Base-by-base conservation (phyloP, 2,329 filamentous ascomycete species). In the Cadophora luteo-olivacea region DNA sequence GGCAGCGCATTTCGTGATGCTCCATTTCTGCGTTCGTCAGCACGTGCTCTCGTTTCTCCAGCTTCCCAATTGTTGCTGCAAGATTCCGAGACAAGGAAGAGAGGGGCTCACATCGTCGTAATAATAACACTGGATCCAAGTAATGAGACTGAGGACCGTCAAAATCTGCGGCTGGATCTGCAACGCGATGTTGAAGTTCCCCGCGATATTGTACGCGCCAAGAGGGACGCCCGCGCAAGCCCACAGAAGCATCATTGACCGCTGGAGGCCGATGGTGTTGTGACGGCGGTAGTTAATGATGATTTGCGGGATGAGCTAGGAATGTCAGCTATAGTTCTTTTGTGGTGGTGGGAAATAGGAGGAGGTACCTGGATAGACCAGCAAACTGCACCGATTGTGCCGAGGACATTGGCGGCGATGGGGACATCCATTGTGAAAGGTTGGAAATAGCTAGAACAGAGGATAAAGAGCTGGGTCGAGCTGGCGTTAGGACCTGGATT, bases 211-310 rank as follows among this genome's bases (percentile, higher is more conserved):
- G 63, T 73, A 84, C 73, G 72, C 79, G 1, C 90, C 90, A 0
- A 92, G 81, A 0, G 89, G 89, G 0, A 92, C 86, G 0, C 90
- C 90, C 1, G 90, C 90, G 80, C 84, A 86, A 0, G 88, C 87
- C 85, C 90, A 92, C 1, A 91, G 82, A 76, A 92, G 85, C 89
- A 92, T 92, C 89, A 92, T 91, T 0, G 87, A 87, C 0, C 87
- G 84, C 61, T 91, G 89, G 0, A 92, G 81, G 0, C 89, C 90
- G 0, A 82, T 85, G 0, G 89, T 89, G 80, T 91, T 84, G 76
- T 91, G 89, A 0, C 89, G 82, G 4, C 86, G 84, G 73, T 89
- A 88, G 74, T 92, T 92, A 74, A 91, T 85, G 41, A 89, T 77
- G 61, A 92, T 91, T 76, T 92, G 90, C 0, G 90, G 90, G 32